Evolutionary conservation across 345 rosid species (phyloP), one percentile per base, ranked within the genome.

Genomic region (Euphorbia tirucalli): DNA sequence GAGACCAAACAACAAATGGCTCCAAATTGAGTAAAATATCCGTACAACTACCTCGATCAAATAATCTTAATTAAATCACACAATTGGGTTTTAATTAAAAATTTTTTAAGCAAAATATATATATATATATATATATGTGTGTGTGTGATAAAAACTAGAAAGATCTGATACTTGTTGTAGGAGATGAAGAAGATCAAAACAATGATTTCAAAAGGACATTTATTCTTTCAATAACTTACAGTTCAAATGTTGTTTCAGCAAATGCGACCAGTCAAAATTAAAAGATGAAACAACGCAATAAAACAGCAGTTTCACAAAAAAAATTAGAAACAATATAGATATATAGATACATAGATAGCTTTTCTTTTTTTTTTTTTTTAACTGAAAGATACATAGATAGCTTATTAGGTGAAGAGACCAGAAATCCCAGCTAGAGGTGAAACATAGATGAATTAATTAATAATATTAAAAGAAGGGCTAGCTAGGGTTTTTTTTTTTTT

Each of bases 401-500:
- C 1, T 21, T 0, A 4, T 19, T 50, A 52, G 57, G 9, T 52
- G 24, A 21, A 21, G 22, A 52, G 22, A 52, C 57, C 4, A 32
- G 35, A 11, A 7, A 56, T 22, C 16, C 21, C n/a, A 35, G 14
- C 39, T 35, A 35, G 39, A 35, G 39, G 39, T 3, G 39, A 35
- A 35, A 35, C 39, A 35, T 35, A 22, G 31, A 21, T 49, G 0
- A 32, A 65, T 28, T 52, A 52, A 4, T n/a, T n/a, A n/a, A n/a
- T n/a, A n/a, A 44, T 32, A 22, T 16, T 15, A 48, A 48, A 68
- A 50, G 55, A 41, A 63, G 14, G 31, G 8, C 24, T 27, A 25
- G 59, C 55, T 68, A 68, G 74, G 85, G 83, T 79, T 76, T 83
- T 72, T n/a, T 22, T 58, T 66, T 54, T 65, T 11, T 22, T 59